phyloP scores from a whole-genome alignment of 1,284 basidiomycete genomes.

The Microbotryum violaceum region DNA sequence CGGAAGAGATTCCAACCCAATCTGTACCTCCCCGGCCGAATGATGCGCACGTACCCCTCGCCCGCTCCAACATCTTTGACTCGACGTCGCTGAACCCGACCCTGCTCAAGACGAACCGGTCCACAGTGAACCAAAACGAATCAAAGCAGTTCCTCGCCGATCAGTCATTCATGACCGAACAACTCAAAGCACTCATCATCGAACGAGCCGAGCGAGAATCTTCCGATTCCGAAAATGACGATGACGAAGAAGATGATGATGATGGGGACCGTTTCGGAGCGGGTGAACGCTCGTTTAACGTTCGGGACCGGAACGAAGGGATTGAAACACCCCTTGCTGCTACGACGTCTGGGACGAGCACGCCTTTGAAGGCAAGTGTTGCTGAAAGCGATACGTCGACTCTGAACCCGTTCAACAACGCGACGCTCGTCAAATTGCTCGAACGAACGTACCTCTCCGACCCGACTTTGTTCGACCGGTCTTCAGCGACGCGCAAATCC shows the following conservation, averaged over 20 bases:
- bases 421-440: constrained; percentile 43
- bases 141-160: not conserved
- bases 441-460: constrained; percentile 68
- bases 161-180: constrained; percentile 10
- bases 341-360: too few species aligned
- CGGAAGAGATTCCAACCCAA: not conserved
- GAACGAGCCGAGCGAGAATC: constrained; percentile 60
- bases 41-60: constrained; percentile 25
- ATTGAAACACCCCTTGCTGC: too few species aligned
- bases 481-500: constrained; percentile 59
- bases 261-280: not conserved
- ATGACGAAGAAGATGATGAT: constrained; percentile 47
- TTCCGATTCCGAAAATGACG: constrained; percentile 58
- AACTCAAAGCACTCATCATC: constrained; percentile 45
- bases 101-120: not conserved
- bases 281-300: constrained; percentile 23
- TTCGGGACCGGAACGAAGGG: too few species aligned
- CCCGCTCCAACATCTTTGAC: constrained; percentile 64
- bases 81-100: constrained; percentile 58
- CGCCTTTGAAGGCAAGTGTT: too few species aligned
- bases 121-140: too few species aligned
- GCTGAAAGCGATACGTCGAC: not conserved
- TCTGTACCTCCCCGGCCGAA: not conserved
- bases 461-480: constrained; percentile 65
- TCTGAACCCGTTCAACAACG: not conserved